phyloP scores from a whole-genome alignment of 768 basidiomycete species.

The Tylopilus subfusipes region DNA sequence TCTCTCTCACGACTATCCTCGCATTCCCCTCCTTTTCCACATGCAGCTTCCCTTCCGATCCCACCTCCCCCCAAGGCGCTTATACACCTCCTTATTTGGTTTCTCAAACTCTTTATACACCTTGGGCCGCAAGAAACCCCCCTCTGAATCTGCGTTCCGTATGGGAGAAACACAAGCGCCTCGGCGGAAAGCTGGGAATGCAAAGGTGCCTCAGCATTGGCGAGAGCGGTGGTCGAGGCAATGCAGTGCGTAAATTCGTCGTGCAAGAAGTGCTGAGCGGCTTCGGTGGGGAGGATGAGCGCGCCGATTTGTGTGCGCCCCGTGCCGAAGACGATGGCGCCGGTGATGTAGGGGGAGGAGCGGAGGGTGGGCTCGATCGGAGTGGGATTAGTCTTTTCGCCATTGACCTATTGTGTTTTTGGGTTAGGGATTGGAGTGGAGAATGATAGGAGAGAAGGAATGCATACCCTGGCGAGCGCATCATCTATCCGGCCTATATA shows the following conservation, averaged over 20 bases:
- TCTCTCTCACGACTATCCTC: constrained; percentile 3
- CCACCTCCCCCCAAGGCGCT: constrained; percentile 39
- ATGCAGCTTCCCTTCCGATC: constrained; percentile 18
- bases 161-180: constrained; percentile 47
- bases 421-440: neutral
- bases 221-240: constrained; percentile 44
- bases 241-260: constrained; percentile 35
- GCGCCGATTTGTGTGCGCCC: constrained; percentile 47
- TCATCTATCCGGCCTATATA: constrained; percentile 56
- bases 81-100: constrained; percentile 40
- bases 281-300: constrained; percentile 49
- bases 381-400: constrained; percentile 57
- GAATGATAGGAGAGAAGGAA: constrained; percentile 12
- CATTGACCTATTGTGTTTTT: constrained; percentile 31
- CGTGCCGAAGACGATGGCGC: constrained; percentile 54
- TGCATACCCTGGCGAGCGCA: constrained; percentile 41
- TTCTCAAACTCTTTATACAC: constrained; percentile 50
- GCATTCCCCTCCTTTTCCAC: constrained; percentile 13
- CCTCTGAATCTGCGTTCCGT: constrained; percentile 46
- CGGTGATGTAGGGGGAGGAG: constrained; percentile 43
- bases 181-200: constrained; percentile 52
- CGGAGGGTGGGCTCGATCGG: constrained; percentile 52
- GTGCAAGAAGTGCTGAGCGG: constrained; percentile 24
- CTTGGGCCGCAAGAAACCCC: constrained; percentile 45
- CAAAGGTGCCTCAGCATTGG: constrained; percentile 48